These are phyloP conservation scores for Fusarium mangiferae DNA, from an alignment of 2,329 filamentous ascomycete species.

Conservation along the genomic window DNA sequence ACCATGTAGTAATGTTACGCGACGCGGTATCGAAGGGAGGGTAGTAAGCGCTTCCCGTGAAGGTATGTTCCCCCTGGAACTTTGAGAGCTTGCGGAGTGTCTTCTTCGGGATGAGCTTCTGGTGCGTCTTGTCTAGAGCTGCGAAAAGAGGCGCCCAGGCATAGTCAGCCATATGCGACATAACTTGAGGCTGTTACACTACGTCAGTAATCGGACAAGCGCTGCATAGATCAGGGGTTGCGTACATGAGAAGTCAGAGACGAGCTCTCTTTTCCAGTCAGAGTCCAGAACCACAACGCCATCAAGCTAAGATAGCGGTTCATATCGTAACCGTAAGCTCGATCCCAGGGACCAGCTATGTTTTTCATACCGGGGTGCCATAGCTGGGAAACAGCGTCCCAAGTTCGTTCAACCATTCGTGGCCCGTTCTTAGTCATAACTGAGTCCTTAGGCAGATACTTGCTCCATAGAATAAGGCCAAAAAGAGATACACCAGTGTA, in stretches of 20 bases:
- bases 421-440: constrained; percentile 63
- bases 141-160: constrained; percentile 67
- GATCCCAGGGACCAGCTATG: constrained; percentile 72
- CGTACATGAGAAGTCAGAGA: constrained; percentile 34
- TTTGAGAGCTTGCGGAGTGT: constrained; percentile 53
- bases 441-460: constrained; percentile 65
- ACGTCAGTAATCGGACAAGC: rapidly evolving
- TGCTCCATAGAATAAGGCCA: constrained; percentile 67
- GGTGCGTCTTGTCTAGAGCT: constrained; percentile 62
- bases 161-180: constrained; percentile 69
- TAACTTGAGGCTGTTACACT: constrained; percentile 55
- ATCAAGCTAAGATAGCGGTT: constrained; percentile 69
- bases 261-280: constrained; percentile 60
- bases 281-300: constrained; percentile 67
- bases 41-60: constrained; percentile 63
- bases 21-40: constrained; percentile 67
- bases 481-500: constrained; percentile 71
- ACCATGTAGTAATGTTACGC: constrained; percentile 69
- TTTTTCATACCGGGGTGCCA: constrained; percentile 70
- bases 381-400: constrained; percentile 61
- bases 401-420: constrained; percentile 63
- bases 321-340: constrained; percentile 72
- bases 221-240: rapidly evolving
- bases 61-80: constrained; percentile 65
- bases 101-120: constrained; percentile 55